Evolutionary conservation across 1,284 basidiomycete species (phyloP), one percentile per base, ranked within the genome.

Genomic region (Papiliotrema laurentii): DNA sequence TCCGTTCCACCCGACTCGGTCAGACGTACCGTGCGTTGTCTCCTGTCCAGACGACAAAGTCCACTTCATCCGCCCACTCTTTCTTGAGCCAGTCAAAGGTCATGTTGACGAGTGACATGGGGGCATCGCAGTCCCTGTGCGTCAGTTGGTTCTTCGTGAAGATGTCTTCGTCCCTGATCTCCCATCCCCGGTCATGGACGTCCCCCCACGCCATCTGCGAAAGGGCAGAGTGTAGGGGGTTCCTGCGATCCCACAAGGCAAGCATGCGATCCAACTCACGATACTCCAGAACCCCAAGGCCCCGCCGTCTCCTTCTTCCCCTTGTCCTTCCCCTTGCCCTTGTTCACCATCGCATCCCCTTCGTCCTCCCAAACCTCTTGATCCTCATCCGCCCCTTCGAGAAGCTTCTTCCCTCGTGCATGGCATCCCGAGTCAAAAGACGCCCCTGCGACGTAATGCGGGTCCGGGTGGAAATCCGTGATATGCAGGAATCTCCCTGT

Each of bases 41-140:
- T 34, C 91, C 91, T 5, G 90, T 94, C 89, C 88, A 91, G 37
- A 93, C 78, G 22, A 93, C 86, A 71, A 96, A 97, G 71, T 97
- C 92, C 39, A 97, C 80, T 61, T 89, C 84, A 53, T 81, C 77
- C 41, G 82, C 79, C 87, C 88, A 91, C 60, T 89, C 80, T 63
- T 83, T 78, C 49, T 84, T 83, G 50, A 94, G 70, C 78, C 81
- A 91, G 53, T 89, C 83, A 43, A 97, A 79, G 3, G 89, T 89
- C 38, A 82, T 78, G 68, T 92, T 87, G 40, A 87, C 83, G 7
- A 96, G 79, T 4, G 77, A 74, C 38, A 86, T 75, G 0, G 91
- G 89, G 14, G 89, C 81, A 72, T 97, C 92, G 66, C 92, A 97
- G 46, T 87, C 84, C 37, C 87, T 92, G 64, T n/a, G 19, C 37